Evolutionary conservation across 345 rosid genomes (phyloP).

Genomic region (Melaleuca quinquenervia): DNA sequence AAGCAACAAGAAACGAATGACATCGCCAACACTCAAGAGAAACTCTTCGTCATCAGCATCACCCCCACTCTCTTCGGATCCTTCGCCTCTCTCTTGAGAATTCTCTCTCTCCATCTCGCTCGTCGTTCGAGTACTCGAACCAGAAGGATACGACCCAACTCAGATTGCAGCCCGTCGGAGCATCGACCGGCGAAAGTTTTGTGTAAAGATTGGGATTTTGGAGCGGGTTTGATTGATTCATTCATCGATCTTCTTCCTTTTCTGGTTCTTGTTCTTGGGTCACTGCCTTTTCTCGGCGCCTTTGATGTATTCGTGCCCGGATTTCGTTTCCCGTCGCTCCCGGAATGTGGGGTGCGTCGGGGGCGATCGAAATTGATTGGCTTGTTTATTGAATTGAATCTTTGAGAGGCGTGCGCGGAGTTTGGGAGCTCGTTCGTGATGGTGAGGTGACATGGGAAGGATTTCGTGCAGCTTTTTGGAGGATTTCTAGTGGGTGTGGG

Average conservation of each 20-base stretch:
- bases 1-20: neutral
- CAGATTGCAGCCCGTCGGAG: neutral
- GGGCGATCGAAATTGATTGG: neutral
- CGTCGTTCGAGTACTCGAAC: neutral
- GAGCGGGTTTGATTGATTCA: neutral
- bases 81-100: neutral
- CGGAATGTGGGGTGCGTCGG: neutral
- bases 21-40: neutral
- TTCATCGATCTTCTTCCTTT: neutral
- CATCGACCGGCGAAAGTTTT: neutral
- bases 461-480: neutral
- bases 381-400: neutral
- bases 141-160: neutral
- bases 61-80: neutral
- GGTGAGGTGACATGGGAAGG: neutral
- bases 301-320: neutral
- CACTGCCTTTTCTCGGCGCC: neutral
- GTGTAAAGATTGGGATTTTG: neutral
- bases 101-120: neutral
- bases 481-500: neutral
- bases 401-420: neutral
- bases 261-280: neutral
- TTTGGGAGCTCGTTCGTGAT: neutral
- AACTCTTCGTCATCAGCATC: neutral
- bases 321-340: neutral